Base-by-base conservation (phyloP, 306 rosid genomes). In the Quercus aquifolioides region DNA sequence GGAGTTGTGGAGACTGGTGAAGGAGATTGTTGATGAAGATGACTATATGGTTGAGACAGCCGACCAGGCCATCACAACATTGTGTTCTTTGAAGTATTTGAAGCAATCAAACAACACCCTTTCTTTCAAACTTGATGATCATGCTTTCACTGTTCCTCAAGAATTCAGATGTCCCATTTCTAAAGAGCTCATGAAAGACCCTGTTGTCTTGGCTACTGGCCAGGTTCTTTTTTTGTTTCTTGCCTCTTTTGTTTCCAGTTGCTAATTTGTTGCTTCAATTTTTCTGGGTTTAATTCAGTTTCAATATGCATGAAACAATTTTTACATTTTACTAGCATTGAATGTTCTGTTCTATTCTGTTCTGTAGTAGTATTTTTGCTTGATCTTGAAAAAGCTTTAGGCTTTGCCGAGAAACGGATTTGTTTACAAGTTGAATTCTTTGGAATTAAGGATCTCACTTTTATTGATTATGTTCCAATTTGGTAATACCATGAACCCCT, bases 91-190 rank as follows among this genome's bases (percentile, higher is more conserved):
- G 56, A 93, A 80, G 76, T 49, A 82, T 64, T 77, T 88, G 15
- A 84, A 49, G 54, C 15, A 85, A 52, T 69, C 46, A 18, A 25
- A 25, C 6, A 8, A 25, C 54, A 63, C 89, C 7, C 55, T 64
- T 57, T 75, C 85, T 6, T 55, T 75, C n/a, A 80, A 76, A 28
- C 71, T 84, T 15, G 82, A 82, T 41, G 74, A 83, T 41, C 46
- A 41, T 51, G 19, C 10, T 3, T 78, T 67, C 30, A 10, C 28
- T 69, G 71, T 81, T 67, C 98, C 97, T 62, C 69, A 86, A 4
- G 75, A 83, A 63, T 94, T 91, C 62, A 89, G 87, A 19, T 94
- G 98, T 55, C 97, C 98, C 76, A 91, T 94, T 70, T 91, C 98
- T 6, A 84, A 77, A 68, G 87, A 86, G 54, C 85, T 94, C 82